Conservation (phyloP, 1,284 basidiomycete species). For the Cryptococcus jaspeensis region DNA sequence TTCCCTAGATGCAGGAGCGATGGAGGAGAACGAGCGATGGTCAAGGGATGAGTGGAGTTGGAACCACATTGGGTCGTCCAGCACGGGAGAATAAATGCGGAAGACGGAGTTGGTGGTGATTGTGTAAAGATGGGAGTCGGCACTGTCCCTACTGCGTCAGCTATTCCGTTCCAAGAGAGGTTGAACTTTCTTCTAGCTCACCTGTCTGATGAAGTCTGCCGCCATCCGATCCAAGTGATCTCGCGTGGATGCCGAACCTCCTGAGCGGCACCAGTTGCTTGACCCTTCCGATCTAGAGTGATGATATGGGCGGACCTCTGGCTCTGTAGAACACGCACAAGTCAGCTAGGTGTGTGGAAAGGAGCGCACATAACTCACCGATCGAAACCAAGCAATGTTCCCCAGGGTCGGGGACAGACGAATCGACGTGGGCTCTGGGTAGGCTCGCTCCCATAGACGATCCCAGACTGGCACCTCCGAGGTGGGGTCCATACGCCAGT, state of each 20-base stretch:
- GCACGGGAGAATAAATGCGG: slow-evolving; percentile 79
- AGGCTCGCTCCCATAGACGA: slow-evolving; percentile 32
- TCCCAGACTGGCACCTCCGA: slow-evolving; percentile 46
- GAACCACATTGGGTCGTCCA: slow-evolving; percentile 79
- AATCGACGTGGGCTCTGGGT: slow-evolving; percentile 17
- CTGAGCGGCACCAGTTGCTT: slow-evolving; percentile 28
- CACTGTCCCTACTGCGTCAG: slow-evolving; percentile 21
- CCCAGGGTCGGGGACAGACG: slow-evolving; percentile 21
- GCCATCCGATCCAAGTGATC: slow-evolving; percentile 45
- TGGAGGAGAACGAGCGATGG: slow-evolving; percentile 62
- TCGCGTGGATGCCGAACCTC: slow-evolving; percentile 43
- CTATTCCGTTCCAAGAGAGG: background rate
- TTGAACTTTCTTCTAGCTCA: slow-evolving; percentile 10
- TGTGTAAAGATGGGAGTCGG: slow-evolving; percentile 43
- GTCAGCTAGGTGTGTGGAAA: background rate
- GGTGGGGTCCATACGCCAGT: slow-evolving; percentile 35
- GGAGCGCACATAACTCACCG: slow-evolving; percentile 15
- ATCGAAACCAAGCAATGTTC: slow-evolving; percentile 36
- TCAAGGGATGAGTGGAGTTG: slow-evolving; percentile 69
- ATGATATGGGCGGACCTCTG: slow-evolving; percentile 26
- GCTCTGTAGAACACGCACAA: slow-evolving; percentile 6
- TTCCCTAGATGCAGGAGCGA: background rate
- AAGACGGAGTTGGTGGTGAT: slow-evolving; percentile 52
- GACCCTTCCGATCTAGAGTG: slow-evolving; percentile 25
- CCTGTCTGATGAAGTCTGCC: slow-evolving; percentile 23